Percentiles rank a stretch among this genome's conserved stretches.
These are phyloP conservation scores for Ramichloridium luteum DNA, from an alignment of 2,329 filamentous ascomycete species.

Conservation along the genomic window DNA sequence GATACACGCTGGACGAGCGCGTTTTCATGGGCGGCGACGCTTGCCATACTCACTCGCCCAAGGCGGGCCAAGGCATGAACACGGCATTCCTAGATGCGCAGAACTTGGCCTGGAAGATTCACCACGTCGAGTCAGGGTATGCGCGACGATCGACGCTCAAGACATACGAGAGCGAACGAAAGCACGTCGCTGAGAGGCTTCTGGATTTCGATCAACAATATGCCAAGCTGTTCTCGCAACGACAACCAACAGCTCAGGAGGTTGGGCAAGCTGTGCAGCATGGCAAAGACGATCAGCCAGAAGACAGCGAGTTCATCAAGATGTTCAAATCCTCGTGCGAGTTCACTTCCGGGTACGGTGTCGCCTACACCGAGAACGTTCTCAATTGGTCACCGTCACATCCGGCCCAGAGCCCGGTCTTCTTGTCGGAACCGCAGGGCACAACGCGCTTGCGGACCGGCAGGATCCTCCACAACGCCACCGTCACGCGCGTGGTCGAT, in stretches of 20 bases:
- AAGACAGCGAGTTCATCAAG: constrained; percentile 72
- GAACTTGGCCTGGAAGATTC: constrained; percentile 93
- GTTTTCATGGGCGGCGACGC: constrained; percentile 55
- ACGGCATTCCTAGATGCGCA: constrained; percentile 53
- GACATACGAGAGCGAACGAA: constrained; percentile 80
- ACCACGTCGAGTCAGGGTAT: constrained; percentile 75
- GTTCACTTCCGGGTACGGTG: constrained; percentile 85
- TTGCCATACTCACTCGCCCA: constrained; percentile 52
- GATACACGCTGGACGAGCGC: constrained; percentile 51
- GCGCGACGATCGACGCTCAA: constrained; percentile 61
- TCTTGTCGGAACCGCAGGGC: constrained; percentile 45
- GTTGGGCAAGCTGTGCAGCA: constrained; percentile 56
- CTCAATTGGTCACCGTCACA: constrained; percentile 74
- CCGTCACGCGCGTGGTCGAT: constrained; percentile 77
- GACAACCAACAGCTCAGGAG: constrained; percentile 59
- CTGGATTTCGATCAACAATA: constrained; percentile 82
- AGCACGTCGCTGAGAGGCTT: constrained; percentile 70
- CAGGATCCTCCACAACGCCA: constrained; percentile 61
- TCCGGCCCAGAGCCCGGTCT: constrained; percentile 55
- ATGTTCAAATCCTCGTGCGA: constrained; percentile 86
- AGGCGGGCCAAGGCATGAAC: constrained; percentile 54
- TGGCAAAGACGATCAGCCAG: constrained; percentile 21
- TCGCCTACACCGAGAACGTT: constrained; percentile 68
- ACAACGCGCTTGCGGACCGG: constrained; percentile 58
- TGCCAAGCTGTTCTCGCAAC: constrained; percentile 76